Conservation (phyloP, 164 flowering plant genomes). For the Magnolia kwangsiensis region DNA sequence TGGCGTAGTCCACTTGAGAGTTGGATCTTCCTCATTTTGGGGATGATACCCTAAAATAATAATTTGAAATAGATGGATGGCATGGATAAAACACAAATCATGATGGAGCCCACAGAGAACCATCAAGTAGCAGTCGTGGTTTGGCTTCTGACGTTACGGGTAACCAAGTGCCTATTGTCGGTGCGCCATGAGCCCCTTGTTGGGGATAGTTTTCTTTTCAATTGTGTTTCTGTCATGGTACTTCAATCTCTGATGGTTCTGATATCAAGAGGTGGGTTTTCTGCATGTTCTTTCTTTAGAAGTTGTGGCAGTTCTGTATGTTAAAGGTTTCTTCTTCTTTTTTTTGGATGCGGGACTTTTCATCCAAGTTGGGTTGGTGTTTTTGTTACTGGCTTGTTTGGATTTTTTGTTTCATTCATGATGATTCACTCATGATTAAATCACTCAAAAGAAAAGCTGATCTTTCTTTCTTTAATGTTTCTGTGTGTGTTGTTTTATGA, state of each 20-base stretch:
- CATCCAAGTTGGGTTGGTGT: not conserved
- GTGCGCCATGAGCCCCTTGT: not conserved
- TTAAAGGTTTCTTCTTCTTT: too few relatives aligned
- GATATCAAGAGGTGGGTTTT: not conserved
- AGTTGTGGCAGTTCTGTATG: too few relatives aligned
- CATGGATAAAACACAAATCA: too few relatives aligned
- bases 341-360: not conserved
- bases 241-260: not conserved
- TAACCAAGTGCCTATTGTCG: too few relatives aligned
- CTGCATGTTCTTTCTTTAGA: not conserved
- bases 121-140: too few relatives aligned
- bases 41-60: too few relatives aligned
- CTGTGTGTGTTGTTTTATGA: not conserved
- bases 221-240: not conserved
- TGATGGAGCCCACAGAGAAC: too few relatives aligned
- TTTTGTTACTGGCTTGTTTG: not conserved
- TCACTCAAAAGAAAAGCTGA: not conserved
- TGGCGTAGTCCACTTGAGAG: too few relatives aligned
- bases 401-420: not conserved
- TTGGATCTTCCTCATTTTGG: too few relatives aligned
- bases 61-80: too few relatives aligned
- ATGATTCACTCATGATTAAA: not conserved
- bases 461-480: not conserved
- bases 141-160: too few relatives aligned
- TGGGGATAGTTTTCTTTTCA: not conserved